Base-by-base conservation (phyloP, 208 protist genomes). In the Acanthamoeba castellanii region DNA sequence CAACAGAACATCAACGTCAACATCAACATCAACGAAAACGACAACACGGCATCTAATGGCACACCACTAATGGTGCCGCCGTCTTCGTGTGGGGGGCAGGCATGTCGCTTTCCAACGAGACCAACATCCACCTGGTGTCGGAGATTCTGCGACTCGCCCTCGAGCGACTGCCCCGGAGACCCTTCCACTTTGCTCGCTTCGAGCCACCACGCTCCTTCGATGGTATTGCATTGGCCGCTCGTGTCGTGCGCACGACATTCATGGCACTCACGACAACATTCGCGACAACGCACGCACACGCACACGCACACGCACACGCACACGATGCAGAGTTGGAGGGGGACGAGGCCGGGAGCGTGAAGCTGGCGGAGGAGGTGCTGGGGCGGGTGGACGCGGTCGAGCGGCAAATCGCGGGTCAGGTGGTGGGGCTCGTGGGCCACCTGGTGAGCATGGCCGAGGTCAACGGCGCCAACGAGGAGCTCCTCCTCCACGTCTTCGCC, bases 371-470 rank as follows among this genome's bases (percentile, higher is more conserved):
- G 30, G n/a, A 78, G 11, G 70, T 78, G n/a, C 70, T 78, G 11
- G 34, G 4, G 3, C 70, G 70, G 5, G 70, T 78, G 3, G 70
- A 78, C 34, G 70, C 30, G 6, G 70, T 9, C 3, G 70, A 78
- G 13, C 70, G 70, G 42, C 70, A 78, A n/a, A 34, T 78, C 42
- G 30, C 20, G 11, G 70, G 70, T 3, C 70, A 30, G 70, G 34
- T 78, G 16, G 70, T 78, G n/a, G 70, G 70, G 9, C 70, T 78
- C 13, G 70, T 78, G 70, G 30, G 70, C 34, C 70, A 78, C n/a
- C 70, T 78, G n/a, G 34, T 78, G 32, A 78, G 70, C 34, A 78
- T 78, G 70, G 70, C 70, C 34, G 70, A 78, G 30, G 18, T 78
- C n/a, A 78, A 78, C 70, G 70, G 32, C 8, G 70, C 70, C 13